Evolutionary conservation across 2,329 filamentous ascomycete species (phyloP).

Genomic region (Xylaria polymorpha): DNA sequence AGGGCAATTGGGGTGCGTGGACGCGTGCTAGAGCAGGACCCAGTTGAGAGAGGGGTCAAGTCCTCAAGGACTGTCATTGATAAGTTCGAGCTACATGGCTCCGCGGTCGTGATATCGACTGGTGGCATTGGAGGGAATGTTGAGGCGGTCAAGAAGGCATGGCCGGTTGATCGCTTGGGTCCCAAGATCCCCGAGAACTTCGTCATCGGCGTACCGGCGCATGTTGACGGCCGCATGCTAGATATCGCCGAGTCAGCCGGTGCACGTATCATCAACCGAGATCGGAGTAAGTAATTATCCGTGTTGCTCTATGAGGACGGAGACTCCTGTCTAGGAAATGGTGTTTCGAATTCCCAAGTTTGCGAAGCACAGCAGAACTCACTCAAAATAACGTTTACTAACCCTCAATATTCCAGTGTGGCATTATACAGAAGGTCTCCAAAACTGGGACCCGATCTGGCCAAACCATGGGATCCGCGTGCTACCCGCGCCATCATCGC

Average conservation of each 20-base stretch:
- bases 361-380: neutral
- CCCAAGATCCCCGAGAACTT: slow-evolving; percentile 66
- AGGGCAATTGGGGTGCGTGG: slow-evolving; percentile 65
- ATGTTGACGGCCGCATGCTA: slow-evolving; percentile 74
- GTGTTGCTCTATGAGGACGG: neutral
- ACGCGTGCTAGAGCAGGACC: slow-evolving; percentile 63
- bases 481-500: slow-evolving; percentile 68
- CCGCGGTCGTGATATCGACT: slow-evolving; percentile 65
- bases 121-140: slow-evolving; percentile 72
- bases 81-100: slow-evolving; percentile 64
- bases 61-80: slow-evolving; percentile 61
- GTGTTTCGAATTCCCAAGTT: neutral
- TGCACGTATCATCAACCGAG: slow-evolving; percentile 68
- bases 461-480: slow-evolving; percentile 70
- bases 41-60: slow-evolving; percentile 62
- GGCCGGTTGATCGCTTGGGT: slow-evolving; percentile 68
- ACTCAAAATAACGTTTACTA: neutral
- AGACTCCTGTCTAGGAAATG: too few species aligned
- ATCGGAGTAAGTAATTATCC: slow-evolving; percentile 56
- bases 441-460: slow-evolving; percentile 73
- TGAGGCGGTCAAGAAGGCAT: slow-evolving; percentile 68
- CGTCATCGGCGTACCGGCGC: slow-evolving; percentile 70
- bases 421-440: slow-evolving; percentile 73
- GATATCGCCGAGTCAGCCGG: slow-evolving; percentile 64
- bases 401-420: slow-evolving; percentile 57